These are phyloP conservation scores for Neoboletus subvelutipes DNA, from an alignment of 768 basidiomycete genomes.

Conservation along the genomic window DNA sequence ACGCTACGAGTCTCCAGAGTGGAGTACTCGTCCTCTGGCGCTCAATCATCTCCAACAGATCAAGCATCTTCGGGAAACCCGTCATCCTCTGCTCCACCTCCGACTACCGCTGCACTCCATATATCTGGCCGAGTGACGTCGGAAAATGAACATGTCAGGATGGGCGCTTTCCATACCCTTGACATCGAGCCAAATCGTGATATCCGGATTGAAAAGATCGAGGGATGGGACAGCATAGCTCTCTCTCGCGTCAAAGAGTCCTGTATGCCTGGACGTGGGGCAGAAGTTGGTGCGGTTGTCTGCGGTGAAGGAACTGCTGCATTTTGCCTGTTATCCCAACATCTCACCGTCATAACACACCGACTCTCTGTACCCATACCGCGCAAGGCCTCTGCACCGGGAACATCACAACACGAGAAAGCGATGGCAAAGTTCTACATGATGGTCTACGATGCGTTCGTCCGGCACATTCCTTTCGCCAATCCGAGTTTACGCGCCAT, in stretches of 20 bases:
- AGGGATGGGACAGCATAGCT: slow-evolving; percentile 93
- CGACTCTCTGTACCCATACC: slow-evolving; percentile 88
- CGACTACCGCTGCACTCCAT: slow-evolving; percentile 63
- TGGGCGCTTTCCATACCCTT: slow-evolving; percentile 93
- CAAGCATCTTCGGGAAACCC: slow-evolving; percentile 32
- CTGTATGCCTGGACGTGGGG: slow-evolving; percentile 90
- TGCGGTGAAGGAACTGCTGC: slow-evolving; percentile 95
- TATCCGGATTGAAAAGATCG: slow-evolving; percentile 81
- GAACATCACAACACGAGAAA: slow-evolving; percentile 88
- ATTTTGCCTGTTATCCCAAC: slow-evolving; percentile 92
- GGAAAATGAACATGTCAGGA: slow-evolving; percentile 86
- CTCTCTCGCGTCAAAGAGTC: slow-evolving; percentile 80
- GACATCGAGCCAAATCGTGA: slow-evolving; percentile 91
- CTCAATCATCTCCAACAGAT: slow-evolving; percentile 47
- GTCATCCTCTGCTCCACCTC: slow-evolving; percentile 33
- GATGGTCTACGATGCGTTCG: slow-evolving; percentile 81
- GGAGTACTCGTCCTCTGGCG: slow-evolving; percentile 74
- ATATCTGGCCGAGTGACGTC: slow-evolving; percentile 82
- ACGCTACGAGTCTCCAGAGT: slow-evolving; percentile 79
- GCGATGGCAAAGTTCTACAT: slow-evolving; percentile 81
- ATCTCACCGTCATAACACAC: slow-evolving; percentile 93
- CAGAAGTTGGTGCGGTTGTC: slow-evolving; percentile 94
- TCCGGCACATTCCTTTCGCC: slow-evolving; percentile 87
- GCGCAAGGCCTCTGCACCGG: slow-evolving; percentile 82
- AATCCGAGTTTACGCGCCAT: slow-evolving; percentile 77